Conservation (phyloP, 139 green algal species). For the Closterium sp. region DNA sequence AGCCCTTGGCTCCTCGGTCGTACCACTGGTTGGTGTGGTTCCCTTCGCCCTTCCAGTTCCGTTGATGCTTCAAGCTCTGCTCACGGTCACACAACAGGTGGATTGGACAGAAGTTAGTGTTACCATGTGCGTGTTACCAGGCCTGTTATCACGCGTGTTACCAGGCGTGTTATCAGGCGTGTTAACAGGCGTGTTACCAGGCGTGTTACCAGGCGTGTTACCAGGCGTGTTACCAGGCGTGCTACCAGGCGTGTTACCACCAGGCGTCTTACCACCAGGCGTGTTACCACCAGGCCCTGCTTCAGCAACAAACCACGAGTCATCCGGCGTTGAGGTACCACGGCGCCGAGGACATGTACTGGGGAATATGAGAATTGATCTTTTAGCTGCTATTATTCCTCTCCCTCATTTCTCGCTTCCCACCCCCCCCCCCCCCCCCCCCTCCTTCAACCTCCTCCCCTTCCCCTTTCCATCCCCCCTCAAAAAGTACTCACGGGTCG, state of each 20-base stretch:
- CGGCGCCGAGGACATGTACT: constrained; percentile 93
- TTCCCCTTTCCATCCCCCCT: too few species aligned
- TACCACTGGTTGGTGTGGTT: constrained; percentile 71
- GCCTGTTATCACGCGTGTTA: neutral
- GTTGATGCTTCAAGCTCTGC: constrained; percentile 96
- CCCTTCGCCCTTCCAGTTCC: constrained; percentile 83
- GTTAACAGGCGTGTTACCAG: neutral
- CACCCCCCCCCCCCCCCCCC: too few species aligned
- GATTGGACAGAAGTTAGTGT: neutral
- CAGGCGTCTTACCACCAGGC: too few species aligned
- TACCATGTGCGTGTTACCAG: neutral
- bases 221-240: neutral
- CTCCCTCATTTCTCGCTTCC: too few species aligned
- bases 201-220: too few species aligned
- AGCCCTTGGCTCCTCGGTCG: constrained; percentile 85
- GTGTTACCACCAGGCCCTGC: too few species aligned
- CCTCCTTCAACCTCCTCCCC: too few species aligned
- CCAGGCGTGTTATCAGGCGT: neutral
- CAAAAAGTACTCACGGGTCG: constrained; percentile 41
- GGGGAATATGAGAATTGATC: constrained; percentile 99
- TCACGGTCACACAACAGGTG: constrained; percentile 14
- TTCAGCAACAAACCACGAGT: too few species aligned
- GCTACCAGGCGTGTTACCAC: neutral
- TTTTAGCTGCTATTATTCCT: constrained; percentile 55
- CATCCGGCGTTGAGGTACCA: constrained; percentile 99